phyloP scores from a whole-genome alignment of 495 filamentous ascomycete genomes.

The Xylaria telfairii region DNA sequence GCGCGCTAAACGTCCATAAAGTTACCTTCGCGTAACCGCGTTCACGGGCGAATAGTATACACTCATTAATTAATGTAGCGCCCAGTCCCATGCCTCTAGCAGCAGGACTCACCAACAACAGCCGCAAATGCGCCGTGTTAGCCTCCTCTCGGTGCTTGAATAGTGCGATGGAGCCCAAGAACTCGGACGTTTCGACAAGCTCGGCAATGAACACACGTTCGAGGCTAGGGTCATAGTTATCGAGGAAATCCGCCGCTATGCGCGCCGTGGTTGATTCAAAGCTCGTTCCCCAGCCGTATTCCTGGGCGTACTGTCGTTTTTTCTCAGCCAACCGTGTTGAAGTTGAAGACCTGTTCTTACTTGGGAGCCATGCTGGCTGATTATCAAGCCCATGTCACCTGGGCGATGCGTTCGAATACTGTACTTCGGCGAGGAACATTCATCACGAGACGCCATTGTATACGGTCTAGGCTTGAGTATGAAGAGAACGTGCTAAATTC shows the following conservation, averaged over 20 bases:
- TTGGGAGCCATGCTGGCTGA: not conserved
- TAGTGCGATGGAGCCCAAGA: conserved; percentile 10
- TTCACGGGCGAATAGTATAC: conserved; percentile 12
- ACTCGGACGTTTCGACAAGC: not conserved
- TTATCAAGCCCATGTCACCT: conserved; percentile 9
- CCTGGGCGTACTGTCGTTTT: not conserved
- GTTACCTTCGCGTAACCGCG: conserved; percentile 3
- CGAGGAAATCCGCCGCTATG: conserved; percentile 1
- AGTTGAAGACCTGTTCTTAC: not conserved
- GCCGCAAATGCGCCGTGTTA: conserved; percentile 14
- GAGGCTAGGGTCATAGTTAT: conserved; percentile 2
- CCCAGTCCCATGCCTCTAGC: conserved; percentile 15
- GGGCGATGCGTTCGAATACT: not conserved
- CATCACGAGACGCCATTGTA: not conserved
- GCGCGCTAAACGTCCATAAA: conserved; percentile 1
- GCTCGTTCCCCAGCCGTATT: conserved; percentile 6
- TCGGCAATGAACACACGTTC: conserved; percentile 6
- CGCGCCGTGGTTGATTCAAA: conserved; percentile 10
- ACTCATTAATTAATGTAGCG: not conserved
- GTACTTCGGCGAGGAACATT: not conserved
- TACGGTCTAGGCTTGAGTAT: not conserved
- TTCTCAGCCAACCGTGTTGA: not conserved
- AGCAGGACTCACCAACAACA: not conserved
- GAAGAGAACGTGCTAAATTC: not conserved
- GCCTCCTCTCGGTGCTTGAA: conserved; percentile 9